Conservation (phyloP, 306 rosid genomes). For the Rosa multiflora region DNA sequence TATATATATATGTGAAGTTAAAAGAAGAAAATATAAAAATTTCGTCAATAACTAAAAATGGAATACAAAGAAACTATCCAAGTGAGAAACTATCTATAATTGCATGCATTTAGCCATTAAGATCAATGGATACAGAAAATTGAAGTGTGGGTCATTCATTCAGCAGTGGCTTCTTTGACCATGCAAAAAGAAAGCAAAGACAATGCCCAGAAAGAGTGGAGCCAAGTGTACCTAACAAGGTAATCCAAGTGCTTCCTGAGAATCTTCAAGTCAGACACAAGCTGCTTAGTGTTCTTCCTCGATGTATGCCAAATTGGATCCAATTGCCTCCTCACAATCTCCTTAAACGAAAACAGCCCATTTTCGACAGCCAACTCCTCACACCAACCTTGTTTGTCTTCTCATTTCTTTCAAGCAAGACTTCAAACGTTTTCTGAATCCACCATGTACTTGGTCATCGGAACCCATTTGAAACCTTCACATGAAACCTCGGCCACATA, state of each 20-base stretch:
- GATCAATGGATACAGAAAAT: no score
- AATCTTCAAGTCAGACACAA: slow-evolving; percentile 85
- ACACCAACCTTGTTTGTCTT: slow-evolving; percentile 90
- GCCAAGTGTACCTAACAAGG: slow-evolving; percentile 58
- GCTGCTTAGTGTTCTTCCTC: slow-evolving; percentile 92
- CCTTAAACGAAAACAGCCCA: slow-evolving; percentile 90
- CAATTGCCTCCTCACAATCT: slow-evolving; percentile 87
- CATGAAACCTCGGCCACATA: slow-evolving; percentile 92
- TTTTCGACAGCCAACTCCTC: slow-evolving; percentile 85
- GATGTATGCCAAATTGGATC: slow-evolving; percentile 96
- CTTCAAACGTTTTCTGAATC: slow-evolving; percentile 82
- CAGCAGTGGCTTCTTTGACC: no score
- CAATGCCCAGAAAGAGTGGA: neutral
- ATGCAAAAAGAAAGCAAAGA: neutral
- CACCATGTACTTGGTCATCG: slow-evolving; percentile 72
- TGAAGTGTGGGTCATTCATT: no score
- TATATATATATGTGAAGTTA: no score
- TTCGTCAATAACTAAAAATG: neutral
- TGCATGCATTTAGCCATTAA: no score
- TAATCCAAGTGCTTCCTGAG: slow-evolving; percentile 88
- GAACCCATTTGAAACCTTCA: slow-evolving; percentile 71
- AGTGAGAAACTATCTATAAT: no score
- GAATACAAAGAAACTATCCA: no score
- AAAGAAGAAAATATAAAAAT: neutral
- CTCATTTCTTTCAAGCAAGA: slow-evolving; percentile 95